A percentile compares a stretch with the other conserved stretches of the same genome.
Evolutionary conservation across 768 basidiomycete species (phyloP).

Genomic region (Leccinum uliginosum): DNA sequence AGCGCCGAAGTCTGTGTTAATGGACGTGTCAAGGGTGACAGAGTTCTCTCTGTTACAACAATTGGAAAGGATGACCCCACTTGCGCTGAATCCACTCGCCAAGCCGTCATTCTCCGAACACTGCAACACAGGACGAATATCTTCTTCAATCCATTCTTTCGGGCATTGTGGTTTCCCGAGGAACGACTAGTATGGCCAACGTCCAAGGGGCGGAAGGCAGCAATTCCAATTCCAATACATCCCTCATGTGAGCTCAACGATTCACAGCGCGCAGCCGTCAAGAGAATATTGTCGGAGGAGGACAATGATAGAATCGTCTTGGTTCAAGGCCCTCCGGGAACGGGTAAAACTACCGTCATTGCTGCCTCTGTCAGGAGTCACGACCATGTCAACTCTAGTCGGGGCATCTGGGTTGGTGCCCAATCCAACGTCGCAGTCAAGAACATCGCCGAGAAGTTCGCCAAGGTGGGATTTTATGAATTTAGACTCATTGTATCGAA

Average conservation of each 20-base stretch:
- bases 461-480: slow-evolving; percentile 25
- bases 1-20: slow-evolving; percentile 29
- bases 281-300: slow-evolving; percentile 26
- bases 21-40: slow-evolving; percentile 13
- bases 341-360: slow-evolving; percentile 44
- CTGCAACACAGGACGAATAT: slow-evolving; percentile 18
- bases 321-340: slow-evolving; percentile 38
- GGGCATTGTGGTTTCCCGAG: slow-evolving; percentile 25
- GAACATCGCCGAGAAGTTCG: slow-evolving; percentile 47
- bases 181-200: slow-evolving; percentile 16
- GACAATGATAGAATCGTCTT: slow-evolving; percentile 21
- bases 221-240: not conserved
- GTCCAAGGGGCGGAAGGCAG: not conserved
- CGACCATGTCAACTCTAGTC: slow-evolving; percentile 3
- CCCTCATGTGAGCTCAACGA: slow-evolving; percentile 14
- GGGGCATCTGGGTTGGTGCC: slow-evolving; percentile 38
- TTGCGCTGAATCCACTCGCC: slow-evolving; percentile 41
- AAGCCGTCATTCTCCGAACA: slow-evolving; percentile 17
- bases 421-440: slow-evolving; percentile 52
- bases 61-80: slow-evolving; percentile 54
- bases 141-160: slow-evolving; percentile 23
- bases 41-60: slow-evolving; percentile 38
- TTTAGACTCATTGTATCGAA: slow-evolving; percentile 43
- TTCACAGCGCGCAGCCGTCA: slow-evolving; percentile 28
- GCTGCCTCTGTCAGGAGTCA: slow-evolving; percentile 32